These are phyloP conservation scores for Hygrophila difformis DNA, from an alignment of 257 asterid species.

Conservation along the genomic window DNA sequence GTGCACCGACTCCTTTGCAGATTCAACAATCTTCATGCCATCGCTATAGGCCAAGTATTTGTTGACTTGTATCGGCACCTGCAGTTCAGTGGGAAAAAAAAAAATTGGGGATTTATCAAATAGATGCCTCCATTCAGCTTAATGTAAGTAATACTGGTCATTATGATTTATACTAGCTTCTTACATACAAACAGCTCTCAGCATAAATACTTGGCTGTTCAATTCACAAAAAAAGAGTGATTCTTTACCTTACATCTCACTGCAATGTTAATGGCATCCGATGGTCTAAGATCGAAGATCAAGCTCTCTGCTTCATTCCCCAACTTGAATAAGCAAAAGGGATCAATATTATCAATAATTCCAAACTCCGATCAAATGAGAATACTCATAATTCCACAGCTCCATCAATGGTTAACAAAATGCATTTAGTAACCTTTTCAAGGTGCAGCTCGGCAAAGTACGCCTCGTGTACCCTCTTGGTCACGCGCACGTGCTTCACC, in stretches of 20 bases:
- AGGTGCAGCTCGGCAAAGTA: slow-evolving; percentile 85
- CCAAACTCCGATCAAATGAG: no score
- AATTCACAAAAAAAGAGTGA: no score
- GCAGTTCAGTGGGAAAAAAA: no score
- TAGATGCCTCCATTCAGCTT: no score
- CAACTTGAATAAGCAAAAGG: slow-evolving; percentile 34
- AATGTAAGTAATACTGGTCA: no score
- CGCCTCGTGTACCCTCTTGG: slow-evolving; percentile 96
- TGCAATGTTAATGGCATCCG: slow-evolving; percentile 96
- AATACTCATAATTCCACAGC: slow-evolving; percentile 3
- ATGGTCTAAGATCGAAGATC: slow-evolving; percentile 89
- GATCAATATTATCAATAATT: no score
- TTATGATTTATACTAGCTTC: no score
- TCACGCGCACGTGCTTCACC: slow-evolving; percentile 92
- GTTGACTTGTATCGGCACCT: slow-evolving; percentile 65
- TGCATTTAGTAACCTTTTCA: slow-evolving; percentile 59
- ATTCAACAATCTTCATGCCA: slow-evolving; percentile 42
- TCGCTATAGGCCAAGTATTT: slow-evolving; percentile 41
- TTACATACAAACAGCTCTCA: no score
- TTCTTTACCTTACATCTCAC: slow-evolving; percentile 90
- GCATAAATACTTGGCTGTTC: no score
- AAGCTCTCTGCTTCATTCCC: slow-evolving; percentile 63
- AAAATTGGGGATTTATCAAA: no score
- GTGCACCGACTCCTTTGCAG: slow-evolving; percentile 27
- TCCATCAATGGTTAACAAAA: neutral